Conservation (phyloP, 164 flowering plant genomes). For the Akebia trifoliata region DNA sequence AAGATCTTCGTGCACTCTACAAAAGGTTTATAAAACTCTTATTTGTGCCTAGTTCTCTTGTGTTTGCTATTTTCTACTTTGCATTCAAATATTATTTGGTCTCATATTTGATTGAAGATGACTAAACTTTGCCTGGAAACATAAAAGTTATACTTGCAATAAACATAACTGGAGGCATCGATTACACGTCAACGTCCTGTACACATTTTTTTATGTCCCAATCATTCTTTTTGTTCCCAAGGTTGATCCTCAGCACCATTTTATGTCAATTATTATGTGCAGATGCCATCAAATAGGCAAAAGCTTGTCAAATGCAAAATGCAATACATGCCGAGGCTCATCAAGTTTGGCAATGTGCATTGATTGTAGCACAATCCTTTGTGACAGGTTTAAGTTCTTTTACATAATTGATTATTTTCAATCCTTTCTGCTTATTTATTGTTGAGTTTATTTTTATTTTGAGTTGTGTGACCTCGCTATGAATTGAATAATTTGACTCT, state of each 20-base stretch:
- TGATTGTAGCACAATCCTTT: slow-evolving; percentile 47
- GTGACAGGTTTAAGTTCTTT: slow-evolving; percentile 54
- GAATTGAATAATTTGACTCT: slow-evolving; percentile 14
- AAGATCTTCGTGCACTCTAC: slow-evolving; percentile 60
- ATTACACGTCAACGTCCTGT: no score
- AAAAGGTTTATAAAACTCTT: slow-evolving; percentile 41
- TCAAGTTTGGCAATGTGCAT: slow-evolving; percentile 71
- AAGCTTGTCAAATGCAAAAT: slow-evolving; percentile 37
- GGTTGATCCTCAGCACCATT: not conserved
- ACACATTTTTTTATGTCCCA: no score
- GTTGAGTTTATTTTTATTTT: not conserved
- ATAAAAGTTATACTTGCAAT: no score
- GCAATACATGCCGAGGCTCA: slow-evolving; percentile 54
- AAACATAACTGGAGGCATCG: no score
- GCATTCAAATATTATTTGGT: not conserved
- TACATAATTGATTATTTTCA: not conserved
- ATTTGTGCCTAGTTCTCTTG: slow-evolving; percentile 2
- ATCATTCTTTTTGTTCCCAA: not conserved
- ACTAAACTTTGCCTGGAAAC: not conserved
- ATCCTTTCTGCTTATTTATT: not conserved
- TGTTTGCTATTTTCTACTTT: not conserved
- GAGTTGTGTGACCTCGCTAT: not conserved
- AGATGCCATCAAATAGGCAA: slow-evolving; percentile 72
- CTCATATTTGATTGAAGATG: not conserved
- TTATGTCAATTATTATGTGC: slow-evolving; percentile 19